These are phyloP conservation scores for Hyphopichia buzzinii DNA, from an alignment of 1,139 yeast genomes.

Conservation along the genomic window DNA sequence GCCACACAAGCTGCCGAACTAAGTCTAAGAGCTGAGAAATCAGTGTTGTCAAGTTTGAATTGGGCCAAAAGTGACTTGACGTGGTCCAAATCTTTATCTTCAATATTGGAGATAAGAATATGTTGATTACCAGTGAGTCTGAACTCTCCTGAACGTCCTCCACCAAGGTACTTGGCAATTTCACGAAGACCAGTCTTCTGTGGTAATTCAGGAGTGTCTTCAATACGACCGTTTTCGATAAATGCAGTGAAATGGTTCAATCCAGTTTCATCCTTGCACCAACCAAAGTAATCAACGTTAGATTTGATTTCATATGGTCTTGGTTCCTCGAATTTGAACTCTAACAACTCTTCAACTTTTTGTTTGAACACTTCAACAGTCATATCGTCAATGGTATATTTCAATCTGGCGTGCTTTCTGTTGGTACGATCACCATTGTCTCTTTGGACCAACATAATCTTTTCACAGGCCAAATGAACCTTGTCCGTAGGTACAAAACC, in stretches of 20 bases:
- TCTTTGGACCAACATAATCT: slow-evolving; percentile 90
- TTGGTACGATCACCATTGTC: slow-evolving; percentile 94
- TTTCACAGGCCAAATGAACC: slow-evolving; percentile 79
- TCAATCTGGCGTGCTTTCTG: slow-evolving; percentile 97
- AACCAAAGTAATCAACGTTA: slow-evolving; percentile 89
- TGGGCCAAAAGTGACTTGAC: slow-evolving; percentile 65
- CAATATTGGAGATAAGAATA: slow-evolving; percentile 69
- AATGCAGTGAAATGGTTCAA: slow-evolving; percentile 89
- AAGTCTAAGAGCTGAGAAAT: slow-evolving; percentile 79
- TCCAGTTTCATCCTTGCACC: slow-evolving; percentile 89
- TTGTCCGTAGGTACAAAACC: slow-evolving; percentile 74
- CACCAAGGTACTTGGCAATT: slow-evolving; percentile 65
- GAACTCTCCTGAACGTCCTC: slow-evolving; percentile 69
- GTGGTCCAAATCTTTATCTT: slow-evolving; percentile 61
- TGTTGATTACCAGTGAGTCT: slow-evolving; percentile 97
- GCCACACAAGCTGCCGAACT: slow-evolving; percentile 98
- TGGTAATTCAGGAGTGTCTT: slow-evolving; percentile 85
- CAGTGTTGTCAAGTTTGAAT: slow-evolving; percentile 81
- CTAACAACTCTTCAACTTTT: slow-evolving; percentile 82
- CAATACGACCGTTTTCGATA: slow-evolving; percentile 96
- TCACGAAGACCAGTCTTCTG: slow-evolving; percentile 85
- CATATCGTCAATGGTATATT: slow-evolving; percentile 92
- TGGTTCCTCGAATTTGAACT: slow-evolving; percentile 68
- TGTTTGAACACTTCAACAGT: slow-evolving; percentile 78
- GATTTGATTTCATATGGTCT: slow-evolving; percentile 76